These are phyloP conservation scores for Evansstolkia leycettana DNA, from an alignment of 495 filamentous ascomycete species.

Conservation along the genomic window DNA sequence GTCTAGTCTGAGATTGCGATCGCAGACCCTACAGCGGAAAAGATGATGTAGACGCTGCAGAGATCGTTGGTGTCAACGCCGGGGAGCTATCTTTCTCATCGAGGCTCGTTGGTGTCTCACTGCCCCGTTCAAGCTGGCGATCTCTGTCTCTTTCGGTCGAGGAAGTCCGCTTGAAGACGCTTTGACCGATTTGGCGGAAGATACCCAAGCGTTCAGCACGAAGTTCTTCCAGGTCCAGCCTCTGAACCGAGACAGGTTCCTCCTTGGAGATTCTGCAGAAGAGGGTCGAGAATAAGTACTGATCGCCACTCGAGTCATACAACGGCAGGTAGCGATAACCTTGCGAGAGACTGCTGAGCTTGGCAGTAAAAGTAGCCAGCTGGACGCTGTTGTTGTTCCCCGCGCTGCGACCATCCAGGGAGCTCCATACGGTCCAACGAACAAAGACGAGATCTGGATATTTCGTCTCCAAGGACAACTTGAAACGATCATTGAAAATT, in stretches of 20 bases:
- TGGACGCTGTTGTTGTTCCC: constrained; percentile 51
- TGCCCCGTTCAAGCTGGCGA: constrained; percentile 14
- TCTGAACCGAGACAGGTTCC: constrained; percentile 36
- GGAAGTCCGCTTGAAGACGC: constrained; percentile 37
- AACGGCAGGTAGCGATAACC: constrained; percentile 97
- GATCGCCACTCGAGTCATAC: constrained; percentile 77
- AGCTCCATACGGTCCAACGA: constrained; percentile 81
- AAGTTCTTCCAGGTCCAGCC: constrained; percentile 34
- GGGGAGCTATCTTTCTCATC: constrained; percentile 28
- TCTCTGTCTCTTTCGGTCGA: constrained; percentile 35
- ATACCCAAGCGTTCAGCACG: constrained; percentile 36
- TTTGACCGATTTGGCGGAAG: constrained; percentile 36
- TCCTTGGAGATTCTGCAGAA: constrained; percentile 76
- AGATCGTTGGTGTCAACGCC: constrained; percentile 26
- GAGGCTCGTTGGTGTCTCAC: constrained; percentile 16
- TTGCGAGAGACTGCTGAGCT: constrained; percentile 76
- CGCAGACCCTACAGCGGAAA: constrained; percentile 3
- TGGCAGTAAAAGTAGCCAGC: constrained; percentile 81
- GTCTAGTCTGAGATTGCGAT: too few relatives aligned
- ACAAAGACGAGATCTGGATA: constrained; percentile 91
- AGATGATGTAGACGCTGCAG: constrained; percentile 27
- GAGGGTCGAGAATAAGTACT: constrained; percentile 85
- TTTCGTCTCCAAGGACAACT: constrained; percentile 71
- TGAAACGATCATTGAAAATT: constrained; percentile 62
- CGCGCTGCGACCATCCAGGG: constrained; percentile 50